Base-by-base conservation (phyloP, 306 rosid species). In the Rosa multiflora region DNA sequence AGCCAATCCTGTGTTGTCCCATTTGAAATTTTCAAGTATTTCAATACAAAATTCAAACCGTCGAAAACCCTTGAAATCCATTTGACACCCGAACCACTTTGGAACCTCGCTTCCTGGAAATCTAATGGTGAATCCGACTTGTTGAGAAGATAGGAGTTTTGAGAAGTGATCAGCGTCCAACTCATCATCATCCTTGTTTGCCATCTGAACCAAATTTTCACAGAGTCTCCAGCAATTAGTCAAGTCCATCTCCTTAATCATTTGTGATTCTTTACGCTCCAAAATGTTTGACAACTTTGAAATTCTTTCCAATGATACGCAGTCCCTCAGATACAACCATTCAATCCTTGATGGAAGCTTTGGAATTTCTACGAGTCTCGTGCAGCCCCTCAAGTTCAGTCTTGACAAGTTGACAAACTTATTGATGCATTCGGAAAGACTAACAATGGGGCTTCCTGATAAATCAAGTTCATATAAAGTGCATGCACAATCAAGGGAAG, bases 91-190 rank as follows among this genome's bases (percentile, higher is more conserved):
- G 40, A 44, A 70, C 74, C 56, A 70, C 55, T 70, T 46, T 21
- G 74, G 74, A 70, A 46, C 20, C 6, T 12, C 74, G 0, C n/a
- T 70, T 46, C 55, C 55, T 5, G 55, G 56, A 70, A 44, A 46
- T 10, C 5, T 11, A 69, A 43, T 1, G 2, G 11, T 14, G 37
- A 46, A 21, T 2, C 0, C 2, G 0, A 0, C 5, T 4, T n/a
- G 4, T 0, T 11, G 53, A 26, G 37, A 69, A 11, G 18, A 21
- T 51, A 69, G 73, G 10, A 69, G 2, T 17, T n/a, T 23, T 20
- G 53, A 43, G 55, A 67, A 67, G 49, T 8, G 51, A 67, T 0
- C 66, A 5, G n/a, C 46, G 0, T 20, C 73, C 29, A 7, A 8
- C 11, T 55, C 11, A 59, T 59, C 35, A 10, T 47, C 51, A 47